These are phyloP conservation scores for Lachancea waltii DNA, from an alignment of 805 yeast genomes.

Conservation along the genomic window DNA sequence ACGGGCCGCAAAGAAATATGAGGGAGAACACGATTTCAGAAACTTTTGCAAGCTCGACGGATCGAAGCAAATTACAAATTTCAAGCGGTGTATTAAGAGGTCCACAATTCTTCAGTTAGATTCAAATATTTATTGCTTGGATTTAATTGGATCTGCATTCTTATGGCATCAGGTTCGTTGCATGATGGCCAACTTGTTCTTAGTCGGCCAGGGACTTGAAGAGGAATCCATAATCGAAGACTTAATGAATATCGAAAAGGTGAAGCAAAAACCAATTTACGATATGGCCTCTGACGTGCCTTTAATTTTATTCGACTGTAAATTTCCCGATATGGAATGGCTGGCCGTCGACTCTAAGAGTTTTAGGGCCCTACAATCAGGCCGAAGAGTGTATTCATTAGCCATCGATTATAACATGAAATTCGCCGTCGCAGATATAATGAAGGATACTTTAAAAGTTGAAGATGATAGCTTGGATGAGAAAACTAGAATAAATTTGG, in stretches of 20 bases:
- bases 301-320: conserved; percentile 78
- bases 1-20: conserved; percentile 49
- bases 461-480: conserved; percentile 20
- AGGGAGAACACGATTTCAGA: conserved; percentile 84
- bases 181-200: conserved; percentile 78
- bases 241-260: conserved; percentile 49
- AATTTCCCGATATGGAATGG: conserved; percentile 70
- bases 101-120: conserved; percentile 40
- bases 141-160: conserved; percentile 82
- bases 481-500: conserved; percentile 45
- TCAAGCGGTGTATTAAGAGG: conserved; percentile 51
- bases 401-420: conserved; percentile 55
- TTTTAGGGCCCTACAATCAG: conserved; percentile 37
- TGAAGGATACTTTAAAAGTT: conserved; percentile 36
- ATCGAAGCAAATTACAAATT: conserved; percentile 82
- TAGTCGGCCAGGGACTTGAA: conserved; percentile 77
- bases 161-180: conserved; percentile 98
- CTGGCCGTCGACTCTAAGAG: conserved; percentile 24
- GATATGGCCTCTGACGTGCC: conserved; percentile 91
- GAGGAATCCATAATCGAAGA: conserved; percentile 47
- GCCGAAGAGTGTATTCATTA: conserved; percentile 41
- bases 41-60: conserved; percentile 95
- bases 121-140: conserved; percentile 56
- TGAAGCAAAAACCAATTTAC: conserved; percentile 68
- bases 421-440: conserved; percentile 43